Base-by-base conservation (phyloP, 495 filamentous ascomycete species). In the Penicillium manginii region DNA sequence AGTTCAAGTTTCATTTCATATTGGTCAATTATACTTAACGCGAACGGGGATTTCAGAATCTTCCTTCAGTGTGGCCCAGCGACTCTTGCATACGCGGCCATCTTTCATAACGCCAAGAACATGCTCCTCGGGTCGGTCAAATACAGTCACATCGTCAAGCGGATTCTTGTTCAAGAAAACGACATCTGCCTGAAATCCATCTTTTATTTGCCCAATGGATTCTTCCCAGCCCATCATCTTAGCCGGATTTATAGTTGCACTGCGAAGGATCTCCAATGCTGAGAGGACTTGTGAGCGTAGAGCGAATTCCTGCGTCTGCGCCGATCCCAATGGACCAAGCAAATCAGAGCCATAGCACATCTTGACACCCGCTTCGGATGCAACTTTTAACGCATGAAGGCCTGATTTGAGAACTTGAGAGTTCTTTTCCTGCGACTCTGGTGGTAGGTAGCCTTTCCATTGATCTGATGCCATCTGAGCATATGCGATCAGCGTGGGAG, bases 281-380 rank as follows among this genome's bases (percentile, higher is more conserved):
- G 66, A 74, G 23, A 83, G 63, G 0, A 78, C 80, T 12, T 75
- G 61, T 3, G 73, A 61, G 4, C 82, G 72, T 9, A 85, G 57
- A 11, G 64, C 57, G 54, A 84, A 85, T 56, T 85, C 83, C 31
- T 75, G 68, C 3, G 70, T 78, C 69, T 86, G 80, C 31, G 75
- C 71, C 11, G 64, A 65, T 11, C 71, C 71, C 59, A 84, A 31
- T 10, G 75, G 75, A 1, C 76, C 82, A 0, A 86, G 72, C 17
- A 85, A 73, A 68, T 84, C 83, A 3, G 81, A 80, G 4, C 82
- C 82, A 65, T 75, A 84, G 61, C 81, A 84, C 64, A 86, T 81
- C 3, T 68, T 77, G 2, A 83, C 75, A 3, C 79, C 82, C 3
- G 79, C 81, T 11, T 78, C 70, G 6, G 67, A 65, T 1, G 77